Evolutionary conservation across 495 filamentous ascomycete genomes (phyloP).

Genomic region (Aspergillus indologenus): DNA sequence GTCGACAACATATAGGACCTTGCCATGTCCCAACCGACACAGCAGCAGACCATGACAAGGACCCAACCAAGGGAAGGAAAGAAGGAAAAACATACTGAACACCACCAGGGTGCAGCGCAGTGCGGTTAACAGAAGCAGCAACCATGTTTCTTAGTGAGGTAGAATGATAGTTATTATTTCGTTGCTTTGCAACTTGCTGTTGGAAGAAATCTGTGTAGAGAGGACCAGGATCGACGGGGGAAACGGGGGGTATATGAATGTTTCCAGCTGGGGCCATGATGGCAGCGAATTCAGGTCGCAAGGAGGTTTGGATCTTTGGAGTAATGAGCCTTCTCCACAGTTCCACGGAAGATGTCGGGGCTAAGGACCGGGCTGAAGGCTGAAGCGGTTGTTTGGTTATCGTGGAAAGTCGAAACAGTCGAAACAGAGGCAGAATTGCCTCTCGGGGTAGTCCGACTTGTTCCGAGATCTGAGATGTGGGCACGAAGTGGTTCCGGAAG

Average conservation of each 20-base stretch:
- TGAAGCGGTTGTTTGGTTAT: slow-evolving; percentile 25
- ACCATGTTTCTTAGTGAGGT: slow-evolving; percentile 61
- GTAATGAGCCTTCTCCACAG: slow-evolving; percentile 38
- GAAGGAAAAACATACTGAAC: slow-evolving; percentile 66
- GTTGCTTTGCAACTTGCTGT: slow-evolving; percentile 59
- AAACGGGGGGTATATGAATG: slow-evolving; percentile 45
- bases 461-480: slow-evolving; percentile 39
- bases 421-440: slow-evolving; percentile 25
- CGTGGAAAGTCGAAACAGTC: slow-evolving; percentile 21
- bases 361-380: slow-evolving; percentile 35
- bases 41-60: neutral
- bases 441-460: slow-evolving; percentile 34
- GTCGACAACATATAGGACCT: neutral
- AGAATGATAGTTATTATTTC: slow-evolving; percentile 63
- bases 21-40: neutral
- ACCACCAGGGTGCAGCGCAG: slow-evolving; percentile 84
- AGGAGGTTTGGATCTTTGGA: slow-evolving; percentile 23
- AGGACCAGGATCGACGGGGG: slow-evolving; percentile 49
- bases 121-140: slow-evolving; percentile 81
- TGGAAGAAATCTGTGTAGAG: slow-evolving; percentile 55
- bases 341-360: slow-evolving; percentile 47
- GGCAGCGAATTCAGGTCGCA: slow-evolving; percentile 22
- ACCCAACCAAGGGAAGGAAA: slow-evolving; percentile 6
- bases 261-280: slow-evolving; percentile 41
- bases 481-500: slow-evolving; percentile 41